Base-by-base conservation (phyloP, 441 rosid species). In the Euphorbia corollata region DNA sequence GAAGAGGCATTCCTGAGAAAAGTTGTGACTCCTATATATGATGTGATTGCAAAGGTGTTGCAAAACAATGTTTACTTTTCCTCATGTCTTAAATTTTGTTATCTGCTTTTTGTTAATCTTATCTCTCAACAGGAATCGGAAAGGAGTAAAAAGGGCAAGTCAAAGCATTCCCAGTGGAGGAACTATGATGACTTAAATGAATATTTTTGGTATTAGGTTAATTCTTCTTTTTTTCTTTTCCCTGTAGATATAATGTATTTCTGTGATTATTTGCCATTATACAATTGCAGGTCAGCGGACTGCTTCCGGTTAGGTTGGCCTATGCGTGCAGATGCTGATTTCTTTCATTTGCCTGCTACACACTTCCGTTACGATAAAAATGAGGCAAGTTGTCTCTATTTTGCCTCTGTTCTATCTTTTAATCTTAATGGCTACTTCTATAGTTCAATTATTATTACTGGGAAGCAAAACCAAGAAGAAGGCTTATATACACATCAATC, bases 261-360 rank as follows among this genome's bases (percentile, higher is more conserved):
- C 63, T 3, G 23, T 38, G 54, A 68, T 68, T 58, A 55, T 63
- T 68, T 76, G 48, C 56, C 12, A 47, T 66, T 67, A 19, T 48
- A 43, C 48, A 59, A 43, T 70, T 71, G 47, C 74, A 95, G 99
- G 99, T 95, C 97, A 2, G 87, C 83, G 63, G 95, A 87, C 79
- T 95, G 99, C 79, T 95, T 95, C 73, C 92, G 96, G 32, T 70
- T 95, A 76, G 96, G 99, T 65, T 95, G 99, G 99, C 99, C 99
- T 36, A 92, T 95, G 99, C 90, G 96, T 65, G 86, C 85, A 19
- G 96, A 83, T 84, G 98, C 96, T 73, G 99, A 88, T 82, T 95
- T 95, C 84, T 95, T 95, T 77, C 68, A 74, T 39, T 61, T 68
- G 62, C 73, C 87, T 61, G 54, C 71, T 65, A 82, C 68, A 9